Conservation (phyloP, 441 rosid genomes). For the Syzygium syzygioides region DNA sequence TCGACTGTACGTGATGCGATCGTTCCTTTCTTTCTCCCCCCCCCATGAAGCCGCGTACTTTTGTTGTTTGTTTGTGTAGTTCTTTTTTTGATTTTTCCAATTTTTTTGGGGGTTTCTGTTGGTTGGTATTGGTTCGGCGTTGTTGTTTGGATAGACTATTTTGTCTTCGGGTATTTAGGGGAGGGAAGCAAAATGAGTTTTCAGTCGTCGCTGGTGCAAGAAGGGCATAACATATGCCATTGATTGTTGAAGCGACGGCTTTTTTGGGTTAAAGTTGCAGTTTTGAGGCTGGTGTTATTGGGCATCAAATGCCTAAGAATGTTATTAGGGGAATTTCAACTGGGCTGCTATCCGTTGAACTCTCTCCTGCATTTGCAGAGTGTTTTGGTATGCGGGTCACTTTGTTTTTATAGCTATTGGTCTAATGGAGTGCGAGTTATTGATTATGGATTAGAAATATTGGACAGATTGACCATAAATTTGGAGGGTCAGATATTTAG, state of each 20-base stretch:
- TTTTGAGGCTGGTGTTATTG: background rate
- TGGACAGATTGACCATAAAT: background rate
- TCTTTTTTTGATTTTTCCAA: background rate
- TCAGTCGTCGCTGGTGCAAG: background rate
- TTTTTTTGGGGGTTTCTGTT: background rate
- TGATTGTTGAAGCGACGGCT: background rate
- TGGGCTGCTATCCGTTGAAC: background rate
- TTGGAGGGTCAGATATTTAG: background rate
- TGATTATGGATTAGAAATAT: background rate
- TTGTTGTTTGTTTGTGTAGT: background rate
- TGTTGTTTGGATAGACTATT: background rate
- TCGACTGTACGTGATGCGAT: background rate
- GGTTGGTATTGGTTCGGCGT: background rate
- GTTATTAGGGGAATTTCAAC: background rate
- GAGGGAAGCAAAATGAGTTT: background rate
- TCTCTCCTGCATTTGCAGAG: background rate
- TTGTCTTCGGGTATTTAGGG: background rate
- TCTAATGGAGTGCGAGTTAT: background rate
- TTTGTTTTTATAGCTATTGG: background rate
- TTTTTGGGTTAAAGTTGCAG: background rate
- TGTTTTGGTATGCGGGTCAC: background rate
- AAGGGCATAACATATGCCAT: background rate
- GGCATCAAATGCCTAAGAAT: background rate
- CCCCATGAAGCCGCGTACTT: background rate
- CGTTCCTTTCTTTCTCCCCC: background rate